Evolutionary conservation across 2,329 filamentous ascomycete genomes (phyloP).

Genomic region (Colletotrichum neosansevieriae): DNA sequence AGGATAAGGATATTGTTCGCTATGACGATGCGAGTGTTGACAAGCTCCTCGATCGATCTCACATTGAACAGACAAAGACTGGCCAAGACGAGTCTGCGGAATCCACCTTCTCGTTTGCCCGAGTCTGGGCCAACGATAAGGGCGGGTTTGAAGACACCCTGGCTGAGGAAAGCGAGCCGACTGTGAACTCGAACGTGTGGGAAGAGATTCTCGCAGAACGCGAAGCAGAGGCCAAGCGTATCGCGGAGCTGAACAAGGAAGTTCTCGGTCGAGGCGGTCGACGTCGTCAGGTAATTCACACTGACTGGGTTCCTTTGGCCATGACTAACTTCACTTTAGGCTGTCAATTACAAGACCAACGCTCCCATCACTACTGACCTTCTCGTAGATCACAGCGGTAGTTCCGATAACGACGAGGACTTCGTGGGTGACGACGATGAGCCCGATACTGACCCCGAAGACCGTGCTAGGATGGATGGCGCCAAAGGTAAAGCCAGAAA

Average conservation of each 20-base stretch:
- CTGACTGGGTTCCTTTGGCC: not conserved
- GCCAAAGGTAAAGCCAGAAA: conserved; percentile 38
- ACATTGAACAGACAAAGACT: conserved; percentile 78
- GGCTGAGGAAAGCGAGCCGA: conserved; percentile 61
- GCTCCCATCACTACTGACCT: conserved; percentile 38
- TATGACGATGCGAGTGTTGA: conserved; percentile 90
- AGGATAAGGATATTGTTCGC: conserved; percentile 77
- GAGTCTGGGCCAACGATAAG: conserved; percentile 91
- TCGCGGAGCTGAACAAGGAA: conserved; percentile 76
- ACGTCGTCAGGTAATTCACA: conserved; percentile 66
- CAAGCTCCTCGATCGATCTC: conserved; percentile 87
- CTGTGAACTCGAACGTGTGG: conserved; percentile 81
- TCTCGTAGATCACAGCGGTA: conserved; percentile 32
- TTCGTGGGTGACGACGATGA: conserved; percentile 46
- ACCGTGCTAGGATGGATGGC: not conserved
- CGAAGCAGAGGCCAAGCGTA: conserved; percentile 76
- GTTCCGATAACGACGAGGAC: conserved; percentile 45
- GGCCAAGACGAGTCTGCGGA: conserved; percentile 76
- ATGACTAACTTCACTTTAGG: conserved; percentile 41
- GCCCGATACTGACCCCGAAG: conserved; percentile 41
- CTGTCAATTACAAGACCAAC: conserved; percentile 47
- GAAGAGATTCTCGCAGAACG: conserved; percentile 78
- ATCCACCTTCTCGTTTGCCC: conserved; percentile 87
- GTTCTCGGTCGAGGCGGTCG: conserved; percentile 89
- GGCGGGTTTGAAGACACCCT: conserved; percentile 74